Base-by-base conservation (phyloP, 192 early-diverging fungal species). In the Haplosporangium gracile region DNA sequence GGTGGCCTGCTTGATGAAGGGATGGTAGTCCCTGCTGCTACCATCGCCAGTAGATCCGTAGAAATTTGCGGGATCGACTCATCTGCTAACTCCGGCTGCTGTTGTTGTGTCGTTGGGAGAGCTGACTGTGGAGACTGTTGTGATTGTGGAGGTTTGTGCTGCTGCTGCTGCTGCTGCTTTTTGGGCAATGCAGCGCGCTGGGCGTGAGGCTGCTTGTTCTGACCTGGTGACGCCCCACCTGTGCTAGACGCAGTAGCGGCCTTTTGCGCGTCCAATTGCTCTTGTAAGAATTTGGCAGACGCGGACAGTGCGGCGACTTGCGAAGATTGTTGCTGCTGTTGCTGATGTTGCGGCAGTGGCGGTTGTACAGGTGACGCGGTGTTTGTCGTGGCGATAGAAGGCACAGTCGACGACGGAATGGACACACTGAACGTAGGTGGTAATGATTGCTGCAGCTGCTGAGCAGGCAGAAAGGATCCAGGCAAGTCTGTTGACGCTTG, bases 211-310 rank as follows among this genome's bases (percentile, higher is more conserved):
- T 70, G 70, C 36, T 39, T 38, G 36, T 40, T 71, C 1, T 38
- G 39, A 5, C 36, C n/a, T 39, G 70, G 70, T 71, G 70, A 71
- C 40, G 38, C 70, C 20, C 70, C 40, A 71, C 70, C 36, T n/a
- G 22, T 34, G 39, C 18, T 34, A 38, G 36, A 42, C 6, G n/a
- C 39, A 4, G 11, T 29, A 68, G 20, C 22, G 24, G 29, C 39
- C 70, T 51, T n/a, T 47, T 79, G 77, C n/a, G 79, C 79, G 15
- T 63, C 79, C 32, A 82, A 40, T 24, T 82, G 81, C 47, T 82
- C 70, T 15, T 76, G 81, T 7, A 82, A 60, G 68, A 82, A 77
- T 36, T 47, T 34, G 29, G 29, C 75, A 11, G 81, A 82, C 2
- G 81, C 75, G 6, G 81, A 72, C 63, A 72, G 15, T 45, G 11